phyloP scores from a whole-genome alignment of 139 green algal genomes.

The Picochlorum sp. region DNA sequence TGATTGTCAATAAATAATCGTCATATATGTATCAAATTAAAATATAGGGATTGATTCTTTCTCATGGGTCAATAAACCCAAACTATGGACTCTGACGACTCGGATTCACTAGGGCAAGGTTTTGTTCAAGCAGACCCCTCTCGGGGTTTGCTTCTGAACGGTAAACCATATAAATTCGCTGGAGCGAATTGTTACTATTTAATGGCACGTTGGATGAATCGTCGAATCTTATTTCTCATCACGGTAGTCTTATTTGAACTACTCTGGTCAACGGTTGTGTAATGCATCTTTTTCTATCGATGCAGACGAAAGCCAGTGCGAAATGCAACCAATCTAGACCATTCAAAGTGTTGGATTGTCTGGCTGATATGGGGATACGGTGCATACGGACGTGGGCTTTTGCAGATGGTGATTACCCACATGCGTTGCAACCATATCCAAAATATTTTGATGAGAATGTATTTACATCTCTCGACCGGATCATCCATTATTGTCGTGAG shows the following conservation, averaged over 20 bases:
- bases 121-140: no score
- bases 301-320: slow-evolving; percentile 13
- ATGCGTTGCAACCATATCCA: slow-evolving; percentile 46
- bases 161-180: slow-evolving; percentile 38
- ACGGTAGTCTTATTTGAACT: neutral
- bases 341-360: slow-evolving; percentile 30
- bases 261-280: neutral
- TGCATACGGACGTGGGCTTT: slow-evolving; percentile 51
- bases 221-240: neutral
- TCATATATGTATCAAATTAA: no score
- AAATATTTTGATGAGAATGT: slow-evolving; percentile 30
- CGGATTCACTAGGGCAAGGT: no score
- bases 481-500: slow-evolving; percentile 38
- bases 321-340: slow-evolving; percentile 1
- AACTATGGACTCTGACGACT: no score
- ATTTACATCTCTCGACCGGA: slow-evolving; percentile 48
- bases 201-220: slow-evolving; percentile 29
- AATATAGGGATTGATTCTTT: no score
- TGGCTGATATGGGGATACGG: slow-evolving; percentile 21
- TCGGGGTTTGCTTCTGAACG: slow-evolving; percentile 18
- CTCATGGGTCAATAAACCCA: no score
- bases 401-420: slow-evolving; percentile 54
- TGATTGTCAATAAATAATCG: no score
- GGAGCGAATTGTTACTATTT: slow-evolving; percentile 69
- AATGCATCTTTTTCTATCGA: slow-evolving; percentile 30